Evolutionary conservation across 345 rosid genomes (phyloP), one percentile per base, ranked within the genome.

Genomic region (Abelmoschus esculentus): DNA sequence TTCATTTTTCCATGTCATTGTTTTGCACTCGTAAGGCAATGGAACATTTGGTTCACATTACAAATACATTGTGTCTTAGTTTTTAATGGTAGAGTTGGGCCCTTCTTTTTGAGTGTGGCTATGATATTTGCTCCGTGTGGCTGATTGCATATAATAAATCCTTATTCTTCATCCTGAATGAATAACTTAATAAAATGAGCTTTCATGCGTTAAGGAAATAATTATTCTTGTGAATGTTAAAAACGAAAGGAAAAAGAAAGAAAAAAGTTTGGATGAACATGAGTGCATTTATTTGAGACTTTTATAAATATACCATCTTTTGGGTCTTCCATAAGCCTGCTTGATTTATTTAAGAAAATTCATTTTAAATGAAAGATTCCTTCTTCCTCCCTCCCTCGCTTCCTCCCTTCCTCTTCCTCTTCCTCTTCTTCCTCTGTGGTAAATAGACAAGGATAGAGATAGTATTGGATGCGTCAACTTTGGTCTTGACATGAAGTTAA

Each of bases 21-120:
- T 22, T 31, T 69, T 40, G 50, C 32, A 17, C 58, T 44, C 59
- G 5, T 28, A 44, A 54, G 40, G 26, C 42, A 44, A 32, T 44
- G 12, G n/a, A n/a, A 22, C n/a, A 17, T 62, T 42, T 69, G 70
- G 38, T 44, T 66, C 19, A 22, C 26, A 22, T 22, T 22, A 28
- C 15, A 66, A 6, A 22, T 55, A 15, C 18, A 64, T 22, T 3
- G 5, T 14, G 6, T 56, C 29, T 6, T 72, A 47, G 62, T 63
- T 49, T 49, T 49, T 19, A n/a, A 32, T 40, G 63, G 32, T 74
- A 68, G 71, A 55, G 31, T 22, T 63, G 10, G 34, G 52, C 32
- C 18, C 54, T 61, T 46, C 36, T 13, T 26, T 26, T 17, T 63
- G 29, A 62, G 15, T 6, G 66, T 17, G 8, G 31, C 50, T 38